A percentile compares a stretch with the other conserved stretches of the same genome.
Evolutionary conservation across 345 rosid genomes (phyloP).

Genomic region (Excoecaria agallocha): DNA sequence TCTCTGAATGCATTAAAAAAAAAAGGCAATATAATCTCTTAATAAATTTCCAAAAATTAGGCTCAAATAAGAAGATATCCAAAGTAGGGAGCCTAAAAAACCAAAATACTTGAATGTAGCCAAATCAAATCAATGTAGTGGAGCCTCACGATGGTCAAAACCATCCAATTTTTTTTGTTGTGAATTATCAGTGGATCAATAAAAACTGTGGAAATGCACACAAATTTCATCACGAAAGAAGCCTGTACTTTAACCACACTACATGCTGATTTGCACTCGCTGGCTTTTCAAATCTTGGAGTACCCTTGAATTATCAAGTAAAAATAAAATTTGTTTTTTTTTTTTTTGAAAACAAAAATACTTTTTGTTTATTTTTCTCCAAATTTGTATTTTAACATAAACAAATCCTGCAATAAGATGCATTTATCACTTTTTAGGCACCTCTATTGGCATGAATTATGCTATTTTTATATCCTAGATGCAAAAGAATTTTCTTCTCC

Average conservation of each 20-base stretch:
- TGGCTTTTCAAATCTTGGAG: no score
- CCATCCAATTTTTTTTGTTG: not conserved
- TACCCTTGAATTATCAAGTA: not conserved
- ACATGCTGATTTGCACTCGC: not conserved
- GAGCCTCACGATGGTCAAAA: not conserved
- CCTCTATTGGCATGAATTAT: not conserved
- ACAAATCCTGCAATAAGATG: not conserved
- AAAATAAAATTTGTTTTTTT: no score
- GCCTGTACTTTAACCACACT: not conserved
- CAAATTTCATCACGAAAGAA: slow-evolving; percentile 3
- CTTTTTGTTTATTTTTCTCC: not conserved
- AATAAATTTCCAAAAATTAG: slow-evolving; percentile 5
- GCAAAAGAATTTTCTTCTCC: not conserved
- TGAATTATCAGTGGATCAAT: not conserved
- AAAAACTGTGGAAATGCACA: not conserved
- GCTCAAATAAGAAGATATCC: slow-evolving; percentile 5
- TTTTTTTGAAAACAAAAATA: not conserved
- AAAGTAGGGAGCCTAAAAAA: slow-evolving; percentile 7
- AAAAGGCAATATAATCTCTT: slow-evolving; percentile 18
- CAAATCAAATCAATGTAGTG: not conserved
- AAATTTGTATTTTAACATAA: not conserved
- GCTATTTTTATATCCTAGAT: not conserved
- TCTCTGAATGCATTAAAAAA: slow-evolving; percentile 50
- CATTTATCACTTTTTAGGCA: not conserved
- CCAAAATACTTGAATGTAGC: not conserved